Conservation (phyloP, 164 flowering plant species). For the Magnolia officinalis region DNA sequence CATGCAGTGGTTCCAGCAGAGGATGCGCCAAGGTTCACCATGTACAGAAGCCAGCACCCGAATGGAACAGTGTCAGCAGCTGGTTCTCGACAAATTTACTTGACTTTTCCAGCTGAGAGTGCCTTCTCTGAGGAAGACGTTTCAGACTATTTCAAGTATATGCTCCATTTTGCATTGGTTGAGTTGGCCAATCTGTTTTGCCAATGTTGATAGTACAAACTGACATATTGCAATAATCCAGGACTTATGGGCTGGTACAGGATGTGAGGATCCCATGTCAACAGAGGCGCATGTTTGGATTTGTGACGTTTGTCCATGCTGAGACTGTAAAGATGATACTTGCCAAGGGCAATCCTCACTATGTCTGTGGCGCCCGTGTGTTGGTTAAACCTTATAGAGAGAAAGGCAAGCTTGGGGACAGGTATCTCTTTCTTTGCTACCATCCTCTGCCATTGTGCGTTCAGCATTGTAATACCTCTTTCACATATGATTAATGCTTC, state of each 20-base stretch:
- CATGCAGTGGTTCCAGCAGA: conserved; percentile 73
- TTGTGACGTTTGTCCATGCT: conserved; percentile 66
- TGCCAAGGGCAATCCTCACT: conserved; percentile 73
- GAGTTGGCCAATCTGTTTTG: background rate
- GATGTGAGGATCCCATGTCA: conserved; percentile 96
- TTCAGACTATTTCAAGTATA: conserved; percentile 67
- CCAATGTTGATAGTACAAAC: background rate
- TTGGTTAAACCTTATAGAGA: conserved; percentile 91
- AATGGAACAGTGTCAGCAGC: conserved; percentile 58
- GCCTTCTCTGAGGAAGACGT: conserved; percentile 82
- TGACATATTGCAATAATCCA: conserved; percentile 11
- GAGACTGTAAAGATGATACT: conserved; percentile 65
- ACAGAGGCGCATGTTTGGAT: conserved; percentile 86
- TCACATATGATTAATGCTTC: background rate
- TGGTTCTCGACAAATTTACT: conserved; percentile 79
- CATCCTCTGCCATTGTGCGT: background rate
- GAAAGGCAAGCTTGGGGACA: conserved; percentile 59
- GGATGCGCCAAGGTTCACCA: conserved; percentile 57
- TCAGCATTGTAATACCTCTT: background rate
- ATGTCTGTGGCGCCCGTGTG: conserved; percentile 83
- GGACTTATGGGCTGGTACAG: conserved; percentile 75
- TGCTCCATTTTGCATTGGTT: background rate
- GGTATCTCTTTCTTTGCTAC: conserved; percentile 27
- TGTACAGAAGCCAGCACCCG: conserved; percentile 43
- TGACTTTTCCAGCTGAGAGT: conserved; percentile 89